These are phyloP conservation scores for Penicillium brasilianum DNA, from an alignment of 2,329 filamentous ascomycete genomes.

Conservation along the genomic window DNA sequence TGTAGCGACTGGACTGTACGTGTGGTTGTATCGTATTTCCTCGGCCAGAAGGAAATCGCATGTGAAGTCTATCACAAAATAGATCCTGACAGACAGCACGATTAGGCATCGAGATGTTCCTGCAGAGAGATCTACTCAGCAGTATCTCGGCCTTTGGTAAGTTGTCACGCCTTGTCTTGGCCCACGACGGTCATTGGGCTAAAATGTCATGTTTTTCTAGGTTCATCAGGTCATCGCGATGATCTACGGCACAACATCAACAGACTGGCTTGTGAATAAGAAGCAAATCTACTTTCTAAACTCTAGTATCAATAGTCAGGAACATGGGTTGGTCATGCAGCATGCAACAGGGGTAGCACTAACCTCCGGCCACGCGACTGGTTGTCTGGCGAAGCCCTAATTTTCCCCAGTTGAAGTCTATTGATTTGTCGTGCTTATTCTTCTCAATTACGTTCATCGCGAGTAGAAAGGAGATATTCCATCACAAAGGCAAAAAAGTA, in stretches of 20 bases:
- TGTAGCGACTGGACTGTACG: too few relatives aligned
- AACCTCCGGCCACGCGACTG: not conserved
- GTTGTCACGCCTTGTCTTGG: not conserved
- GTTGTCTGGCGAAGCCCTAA: not conserved
- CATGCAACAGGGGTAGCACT: not conserved
- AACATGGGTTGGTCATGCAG: not conserved
- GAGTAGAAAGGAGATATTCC: not conserved
- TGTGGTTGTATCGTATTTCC: too few relatives aligned
- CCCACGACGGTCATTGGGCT: not conserved
- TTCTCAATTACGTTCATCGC: not conserved
- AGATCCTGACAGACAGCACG: not conserved
- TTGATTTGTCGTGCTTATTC: not conserved
- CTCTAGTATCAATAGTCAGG: not conserved
- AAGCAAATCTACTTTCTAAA: not conserved
- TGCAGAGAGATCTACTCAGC: not conserved
- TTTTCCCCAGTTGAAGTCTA: not conserved
- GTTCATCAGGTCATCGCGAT: not conserved
- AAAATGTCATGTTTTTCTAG: not conserved
- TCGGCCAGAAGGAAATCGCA: not conserved
- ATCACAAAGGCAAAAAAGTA: not conserved
- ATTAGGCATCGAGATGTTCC: not conserved
- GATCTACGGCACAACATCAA: not conserved
- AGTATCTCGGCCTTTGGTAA: not conserved
- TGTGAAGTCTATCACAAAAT: not conserved
- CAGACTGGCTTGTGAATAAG: not conserved